A percentile compares a stretch with the other conserved stretches of the same genome.
Conservation (phyloP, 768 basidiomycete genomes). For the Mycena epipterygia region DNA sequence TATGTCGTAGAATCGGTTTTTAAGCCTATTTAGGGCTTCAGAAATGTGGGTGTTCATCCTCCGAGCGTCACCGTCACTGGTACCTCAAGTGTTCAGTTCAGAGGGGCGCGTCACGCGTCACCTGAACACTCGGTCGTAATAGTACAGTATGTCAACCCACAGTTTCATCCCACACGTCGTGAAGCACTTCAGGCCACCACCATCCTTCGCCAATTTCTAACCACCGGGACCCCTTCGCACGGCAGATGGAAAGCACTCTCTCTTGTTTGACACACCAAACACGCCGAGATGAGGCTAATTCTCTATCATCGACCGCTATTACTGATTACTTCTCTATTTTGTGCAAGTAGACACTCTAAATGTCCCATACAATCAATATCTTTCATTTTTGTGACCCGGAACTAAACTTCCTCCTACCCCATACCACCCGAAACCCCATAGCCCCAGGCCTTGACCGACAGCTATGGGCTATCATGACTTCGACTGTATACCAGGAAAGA, state of each 20-base stretch:
- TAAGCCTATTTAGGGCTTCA: no score
- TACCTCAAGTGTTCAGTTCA: no score
- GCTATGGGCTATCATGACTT: background rate
- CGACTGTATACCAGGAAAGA: no score
- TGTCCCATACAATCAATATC: background rate
- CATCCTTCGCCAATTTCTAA: background rate
- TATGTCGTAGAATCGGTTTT: no score
- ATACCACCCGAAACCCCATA: background rate
- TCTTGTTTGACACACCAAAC: background rate
- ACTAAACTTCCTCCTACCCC: background rate
- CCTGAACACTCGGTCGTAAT: no score
- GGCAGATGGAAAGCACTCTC: conserved; percentile 1
- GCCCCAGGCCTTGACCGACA: background rate
- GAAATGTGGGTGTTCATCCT: no score
- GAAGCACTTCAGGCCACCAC: background rate
- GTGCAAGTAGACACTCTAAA: background rate
- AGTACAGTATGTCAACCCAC: background rate
- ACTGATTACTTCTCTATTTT: background rate
- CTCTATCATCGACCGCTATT: background rate
- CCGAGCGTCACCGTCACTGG: no score
- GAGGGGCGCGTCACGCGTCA: no score
- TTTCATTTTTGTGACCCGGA: background rate
- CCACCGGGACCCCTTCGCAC: no score
- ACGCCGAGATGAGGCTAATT: background rate
- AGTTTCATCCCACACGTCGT: background rate